Evolutionary conservation across 306 rosid genomes (phyloP).

Genomic region (Neltuma alba): DNA sequence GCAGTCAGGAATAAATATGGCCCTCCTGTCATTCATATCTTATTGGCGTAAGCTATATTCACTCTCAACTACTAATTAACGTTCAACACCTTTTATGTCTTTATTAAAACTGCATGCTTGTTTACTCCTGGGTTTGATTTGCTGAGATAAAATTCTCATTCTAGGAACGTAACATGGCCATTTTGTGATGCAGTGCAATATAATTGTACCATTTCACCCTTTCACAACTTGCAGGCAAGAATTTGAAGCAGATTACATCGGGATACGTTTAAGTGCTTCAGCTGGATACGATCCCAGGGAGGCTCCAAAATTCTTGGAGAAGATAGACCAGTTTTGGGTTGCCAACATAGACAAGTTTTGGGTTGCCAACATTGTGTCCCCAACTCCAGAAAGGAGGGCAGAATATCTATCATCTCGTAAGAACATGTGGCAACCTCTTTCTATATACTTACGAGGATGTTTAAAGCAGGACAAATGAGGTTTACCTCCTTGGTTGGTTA

Average conservation of each 20-base stretch:
- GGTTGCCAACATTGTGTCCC: slow-evolving; percentile 51
- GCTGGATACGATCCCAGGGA: slow-evolving; percentile 74
- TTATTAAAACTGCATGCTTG: background rate
- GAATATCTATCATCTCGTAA: slow-evolving; percentile 50
- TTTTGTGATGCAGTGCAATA: background rate
- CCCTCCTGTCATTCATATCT: slow-evolving; percentile 48
- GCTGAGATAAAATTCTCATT: background rate
- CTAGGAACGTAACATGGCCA: background rate
- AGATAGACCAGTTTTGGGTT: slow-evolving; percentile 37
- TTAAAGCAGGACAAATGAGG: slow-evolving; percentile 30
- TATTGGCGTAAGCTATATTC: slow-evolving; percentile 50
- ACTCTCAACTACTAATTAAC: slow-evolving; percentile 1
- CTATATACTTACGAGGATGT: slow-evolving; percentile 40
- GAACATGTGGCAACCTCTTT: slow-evolving; percentile 67
- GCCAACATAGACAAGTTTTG: slow-evolving; percentile 39
- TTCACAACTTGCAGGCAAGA: slow-evolving; percentile 56
- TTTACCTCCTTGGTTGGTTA: background rate
- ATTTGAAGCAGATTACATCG: slow-evolving; percentile 82
- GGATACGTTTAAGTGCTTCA: slow-evolving; percentile 64
- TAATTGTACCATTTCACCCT: background rate
- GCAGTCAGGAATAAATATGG: slow-evolving; percentile 65
- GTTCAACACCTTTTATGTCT: background rate
- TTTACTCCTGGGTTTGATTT: background rate
- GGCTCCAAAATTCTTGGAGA: slow-evolving; percentile 61
- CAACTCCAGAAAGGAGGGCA: slow-evolving; percentile 62